Evolutionary conservation across 441 rosid species (phyloP), one percentile per base, ranked within the genome.

Genomic region (Arabidopsis lyrata): DNA sequence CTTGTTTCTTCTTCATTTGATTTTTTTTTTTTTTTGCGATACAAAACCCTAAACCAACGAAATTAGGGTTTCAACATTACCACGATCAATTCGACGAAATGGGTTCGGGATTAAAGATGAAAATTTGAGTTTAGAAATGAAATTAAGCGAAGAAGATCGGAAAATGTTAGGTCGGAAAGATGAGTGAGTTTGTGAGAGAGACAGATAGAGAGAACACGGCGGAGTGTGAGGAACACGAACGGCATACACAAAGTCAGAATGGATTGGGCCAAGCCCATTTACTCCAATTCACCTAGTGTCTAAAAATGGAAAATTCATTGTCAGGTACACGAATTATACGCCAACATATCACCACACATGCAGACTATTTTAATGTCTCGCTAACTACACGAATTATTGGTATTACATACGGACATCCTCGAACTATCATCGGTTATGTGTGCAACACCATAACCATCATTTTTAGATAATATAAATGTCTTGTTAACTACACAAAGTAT

Each of bases 1-100:
- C 99, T 74, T 81, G 91, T 62, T 87, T 93, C 81, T 80, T 93
- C 93, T 89, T 96, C 77, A 83, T 39, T 80, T 55, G 39, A 14
- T 55, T 7, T 49, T 45, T 16, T 44, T 15, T n/a, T n/a, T 48
- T 22, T 8, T 16, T 2, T 14, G 53, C 9, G 1, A 62, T 27
- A 41, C 20, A 62, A 6, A 47, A 15, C 31, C 41, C 54, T 44
- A 71, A 61, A 61, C 68, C 68, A 45, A 13, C 7, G 6, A n/a
- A 54, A 57, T 61, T 75, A 75, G 79, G 79, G 70, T 47, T 75
- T 68, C 27, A 35, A 14, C 12, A 44, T 15, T 22, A 53, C 32
- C 32, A 8, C 27, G 39, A 52, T 75, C 56, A 52, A 60, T 1
- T 39, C 70, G 41, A 60, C 4, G 13, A 14, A 53, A 8, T 5